Conservation (phyloP, 225 moss, liverwort and hornwort species). For the Thuidium tamariscinum region DNA sequence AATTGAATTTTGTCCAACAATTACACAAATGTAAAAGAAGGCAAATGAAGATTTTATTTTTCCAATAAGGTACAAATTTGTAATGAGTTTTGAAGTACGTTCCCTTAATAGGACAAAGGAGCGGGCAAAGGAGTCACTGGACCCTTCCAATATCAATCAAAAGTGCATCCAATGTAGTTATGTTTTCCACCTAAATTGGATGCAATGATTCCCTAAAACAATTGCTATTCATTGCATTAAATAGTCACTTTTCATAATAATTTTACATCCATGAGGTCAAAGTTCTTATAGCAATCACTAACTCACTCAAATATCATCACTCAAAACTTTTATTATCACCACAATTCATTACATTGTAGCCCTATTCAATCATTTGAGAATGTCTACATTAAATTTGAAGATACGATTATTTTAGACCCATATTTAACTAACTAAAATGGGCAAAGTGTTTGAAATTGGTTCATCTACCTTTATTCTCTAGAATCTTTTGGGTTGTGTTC, state of each 20-base stretch:
- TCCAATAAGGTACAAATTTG: too few relatives aligned
- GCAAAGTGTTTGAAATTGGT: not conserved
- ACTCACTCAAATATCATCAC: rapidly evolving
- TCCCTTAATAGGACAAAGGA: not conserved
- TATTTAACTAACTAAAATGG: not conserved
- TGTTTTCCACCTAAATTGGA: too few relatives aligned
- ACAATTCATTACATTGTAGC: not conserved
- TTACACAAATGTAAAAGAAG: not conserved
- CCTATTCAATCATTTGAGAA: not conserved
- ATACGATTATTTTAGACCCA: not conserved
- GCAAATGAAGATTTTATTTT: too few relatives aligned
- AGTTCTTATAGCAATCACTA: rapidly evolving
- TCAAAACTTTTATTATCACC: not conserved
- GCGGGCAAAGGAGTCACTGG: not conserved
- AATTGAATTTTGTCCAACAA: not conserved
- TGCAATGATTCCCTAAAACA: not conserved
- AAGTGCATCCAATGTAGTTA: not conserved
- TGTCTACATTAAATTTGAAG: not conserved
- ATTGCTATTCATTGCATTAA: not conserved
- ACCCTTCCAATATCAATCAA: not conserved
- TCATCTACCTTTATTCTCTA: not conserved
- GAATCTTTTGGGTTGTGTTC: not conserved
- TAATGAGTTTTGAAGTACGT: not conserved
- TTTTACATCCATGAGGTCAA: not conserved
- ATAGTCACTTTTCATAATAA: not conserved